Conservation (phyloP, 306 rosid genomes). For the Citrullus amarus region DNA sequence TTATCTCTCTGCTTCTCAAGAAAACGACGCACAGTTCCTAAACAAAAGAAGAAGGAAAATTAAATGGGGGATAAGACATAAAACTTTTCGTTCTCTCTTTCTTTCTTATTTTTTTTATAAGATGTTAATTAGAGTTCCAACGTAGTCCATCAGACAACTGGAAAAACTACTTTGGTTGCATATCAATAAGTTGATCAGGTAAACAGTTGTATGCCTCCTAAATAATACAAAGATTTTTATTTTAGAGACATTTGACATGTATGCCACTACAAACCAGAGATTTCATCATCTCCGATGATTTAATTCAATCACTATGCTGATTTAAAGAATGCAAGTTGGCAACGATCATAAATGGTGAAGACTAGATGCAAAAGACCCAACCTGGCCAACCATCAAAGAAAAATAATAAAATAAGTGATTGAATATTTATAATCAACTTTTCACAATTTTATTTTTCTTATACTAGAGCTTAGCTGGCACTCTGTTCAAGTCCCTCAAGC, state of each 20-base stretch:
- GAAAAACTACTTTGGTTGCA: not conserved
- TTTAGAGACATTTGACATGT: not conserved
- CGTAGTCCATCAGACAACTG: not conserved
- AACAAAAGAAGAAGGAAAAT: slow-evolving; percentile 12
- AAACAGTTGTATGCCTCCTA: not conserved
- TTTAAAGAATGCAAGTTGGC: not conserved
- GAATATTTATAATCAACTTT: not conserved
- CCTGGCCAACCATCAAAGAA: not conserved
- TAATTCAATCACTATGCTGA: not conserved
- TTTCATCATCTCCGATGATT: not conserved
- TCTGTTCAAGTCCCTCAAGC: not conserved
- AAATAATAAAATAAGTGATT: not conserved
- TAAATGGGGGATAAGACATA: not conserved
- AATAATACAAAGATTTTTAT: not conserved
- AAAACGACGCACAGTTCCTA: slow-evolving; percentile 92
- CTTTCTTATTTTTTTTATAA: not conserved
- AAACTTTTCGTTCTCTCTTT: not conserved
- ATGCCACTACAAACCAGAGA: not conserved
- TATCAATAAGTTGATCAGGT: not conserved
- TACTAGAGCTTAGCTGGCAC: not conserved
- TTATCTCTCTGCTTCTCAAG: slow-evolving; percentile 90
- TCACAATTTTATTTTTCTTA: not conserved
- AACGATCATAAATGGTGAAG: not conserved
- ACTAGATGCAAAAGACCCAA: not conserved
- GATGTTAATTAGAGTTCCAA: not conserved